Base-by-base conservation (phyloP, 2,329 filamentous ascomycete species). In the Metarhizium robertsii region DNA sequence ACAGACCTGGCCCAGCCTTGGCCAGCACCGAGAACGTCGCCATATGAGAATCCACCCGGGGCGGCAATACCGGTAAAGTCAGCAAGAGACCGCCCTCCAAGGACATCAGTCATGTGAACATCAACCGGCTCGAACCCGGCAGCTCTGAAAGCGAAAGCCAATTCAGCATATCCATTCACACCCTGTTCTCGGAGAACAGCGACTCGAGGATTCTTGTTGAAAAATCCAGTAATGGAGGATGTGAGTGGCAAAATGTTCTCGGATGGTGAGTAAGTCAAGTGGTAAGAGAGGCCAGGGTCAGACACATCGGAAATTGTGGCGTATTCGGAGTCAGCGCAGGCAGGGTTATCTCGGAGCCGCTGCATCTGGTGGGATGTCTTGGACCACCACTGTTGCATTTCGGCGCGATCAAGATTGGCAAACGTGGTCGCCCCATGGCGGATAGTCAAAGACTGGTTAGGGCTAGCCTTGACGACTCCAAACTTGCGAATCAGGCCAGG, bases 11-110 rank as follows among this genome's bases (percentile, higher is more conserved):
- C 90, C 94, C 94, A 99, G 47, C 94, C 94, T 65, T 92, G 88
- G 53, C 94, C 94, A n/a, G 94, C 94, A 57, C 92, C 94, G 0
- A 97, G 71, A 16, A 77, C 74, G 63, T 92, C 88, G 62, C 91
- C 91, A 68, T 96, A 97, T 16, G 90, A 95, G 81, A 99, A 97
- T 52, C 94, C 94, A 67, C 94, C 94, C 61, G 92, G 95, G n/a
- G 91, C 91, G 40, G 92, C 94, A 50, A 97, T 79, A 62, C 94
- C 94, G 36, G 86, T 85, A 69, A 96, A 96, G 60, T 85, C 86
- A 45, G 85, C 79, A 8, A 99, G 84, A 0, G 89, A 91, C 59
- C 89, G 84, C 16, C 88, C 87, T 11, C 83, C 84, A 29, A 90
- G 84, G 55, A 97, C 85, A 64, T 97, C 92, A 3, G 88, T 94